phyloP scores from a whole-genome alignment of 352 stramenopile species.

The Pythium chondricola region DNA sequence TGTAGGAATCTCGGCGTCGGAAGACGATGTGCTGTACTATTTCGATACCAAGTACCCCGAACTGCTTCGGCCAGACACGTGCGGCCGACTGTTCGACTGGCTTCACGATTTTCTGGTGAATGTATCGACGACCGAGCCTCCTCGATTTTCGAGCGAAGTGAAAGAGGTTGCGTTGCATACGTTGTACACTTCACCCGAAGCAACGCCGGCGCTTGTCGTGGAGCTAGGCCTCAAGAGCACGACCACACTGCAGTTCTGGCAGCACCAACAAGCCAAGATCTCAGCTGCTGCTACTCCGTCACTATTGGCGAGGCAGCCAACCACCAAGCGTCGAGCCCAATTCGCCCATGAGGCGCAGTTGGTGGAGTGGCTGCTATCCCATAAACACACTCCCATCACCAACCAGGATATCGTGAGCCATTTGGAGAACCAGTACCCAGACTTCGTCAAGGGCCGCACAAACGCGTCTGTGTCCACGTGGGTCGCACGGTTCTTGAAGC shows the following conservation, averaged over 20 bases:
- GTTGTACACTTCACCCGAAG: conserved; percentile 10
- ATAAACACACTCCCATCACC: conserved; percentile 37
- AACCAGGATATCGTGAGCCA: conserved; percentile 61
- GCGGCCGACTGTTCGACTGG: conserved; percentile 45
- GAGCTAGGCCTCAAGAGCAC: conserved; percentile 50
- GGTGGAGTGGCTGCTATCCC: conserved; percentile 43
- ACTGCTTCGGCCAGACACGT: conserved; percentile 35
- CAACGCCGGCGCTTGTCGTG: conserved; percentile 21
- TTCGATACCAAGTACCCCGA: conserved; percentile 55
- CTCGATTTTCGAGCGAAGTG: conserved; percentile 12
- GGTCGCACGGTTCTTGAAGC: conserved; percentile 60
- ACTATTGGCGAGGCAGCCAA: not conserved
- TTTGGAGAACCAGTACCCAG: conserved; percentile 41
- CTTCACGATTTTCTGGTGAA: conserved; percentile 34
- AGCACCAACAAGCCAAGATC: conserved; percentile 34
- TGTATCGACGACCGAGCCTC: conserved; percentile 25
- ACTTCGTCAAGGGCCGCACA: conserved; percentile 49
- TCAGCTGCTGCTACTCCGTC: conserved; percentile 1
- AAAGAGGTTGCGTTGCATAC: conserved; percentile 24
- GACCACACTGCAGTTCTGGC: conserved; percentile 57
- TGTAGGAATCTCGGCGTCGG: conserved; percentile 18
- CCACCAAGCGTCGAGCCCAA: conserved; percentile 6
- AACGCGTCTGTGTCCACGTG: conserved; percentile 55
- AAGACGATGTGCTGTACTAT: conserved; percentile 63
- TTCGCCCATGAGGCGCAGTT: conserved; percentile 38